Percentiles rank a stretch among this genome's conserved stretches.
These are phyloP conservation scores for Trichosporon inkin DNA, from an alignment of 1,284 basidiomycete species.

Conservation along the genomic window DNA sequence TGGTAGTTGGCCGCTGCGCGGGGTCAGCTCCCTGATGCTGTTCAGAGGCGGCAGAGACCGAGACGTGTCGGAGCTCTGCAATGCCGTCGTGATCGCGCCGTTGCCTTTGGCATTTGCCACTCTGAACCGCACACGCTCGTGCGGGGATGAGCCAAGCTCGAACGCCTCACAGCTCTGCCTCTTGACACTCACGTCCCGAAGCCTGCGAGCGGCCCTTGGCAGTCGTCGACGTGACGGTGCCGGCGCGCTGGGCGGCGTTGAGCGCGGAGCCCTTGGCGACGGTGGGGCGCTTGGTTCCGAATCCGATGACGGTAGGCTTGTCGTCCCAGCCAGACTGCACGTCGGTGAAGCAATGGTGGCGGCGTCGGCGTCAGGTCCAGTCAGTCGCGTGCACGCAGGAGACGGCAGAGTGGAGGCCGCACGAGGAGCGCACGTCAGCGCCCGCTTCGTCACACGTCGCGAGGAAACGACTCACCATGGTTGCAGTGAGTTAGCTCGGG, in stretches of 20 bases:
- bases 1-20: slow-evolving; percentile 88
- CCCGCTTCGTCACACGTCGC: background rate
- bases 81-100: no score
- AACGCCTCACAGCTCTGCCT: background rate
- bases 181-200: slow-evolving; percentile 15
- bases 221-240: slow-evolving; percentile 24
- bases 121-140: no score
- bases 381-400: background rate
- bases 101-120: no score
- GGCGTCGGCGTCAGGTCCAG: background rate
- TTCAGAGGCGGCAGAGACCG: background rate
- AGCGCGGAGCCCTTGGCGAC: slow-evolving; percentile 31
- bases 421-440: background rate
- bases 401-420: background rate
- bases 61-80: background rate
- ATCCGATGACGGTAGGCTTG: slow-evolving; percentile 43
- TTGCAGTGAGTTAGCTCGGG: slow-evolving; percentile 2
- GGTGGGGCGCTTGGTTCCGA: slow-evolving; percentile 34
- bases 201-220: slow-evolving; percentile 23
- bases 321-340: slow-evolving; percentile 42
- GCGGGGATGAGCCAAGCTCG: no score
- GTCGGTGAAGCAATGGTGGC: no score
- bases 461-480: background rate
- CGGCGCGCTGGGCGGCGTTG: slow-evolving; percentile 29
- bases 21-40: background rate